Conservation (phyloP, 306 rosid genomes). For the Lathyrus oleraceus region DNA sequence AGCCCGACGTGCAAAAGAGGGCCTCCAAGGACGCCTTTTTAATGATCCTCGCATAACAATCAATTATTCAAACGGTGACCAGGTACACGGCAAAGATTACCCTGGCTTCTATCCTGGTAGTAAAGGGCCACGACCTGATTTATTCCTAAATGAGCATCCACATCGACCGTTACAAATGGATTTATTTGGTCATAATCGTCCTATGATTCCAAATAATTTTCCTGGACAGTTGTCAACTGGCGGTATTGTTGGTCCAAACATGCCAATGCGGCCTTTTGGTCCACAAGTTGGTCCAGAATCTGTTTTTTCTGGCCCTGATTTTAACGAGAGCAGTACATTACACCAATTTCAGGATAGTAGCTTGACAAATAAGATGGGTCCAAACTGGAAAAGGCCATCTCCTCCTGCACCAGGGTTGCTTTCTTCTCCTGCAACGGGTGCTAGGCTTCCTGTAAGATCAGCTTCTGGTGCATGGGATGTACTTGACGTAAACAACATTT, state of each 20-base stretch:
- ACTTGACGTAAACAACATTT: slow-evolving; percentile 69
- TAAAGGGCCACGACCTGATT: slow-evolving; percentile 74
- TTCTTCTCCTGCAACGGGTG: slow-evolving; percentile 66
- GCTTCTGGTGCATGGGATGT: slow-evolving; percentile 75
- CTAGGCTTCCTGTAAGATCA: slow-evolving; percentile 62
- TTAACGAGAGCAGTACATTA: slow-evolving; percentile 53
- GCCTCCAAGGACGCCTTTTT: slow-evolving; percentile 95
- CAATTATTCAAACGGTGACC: slow-evolving; percentile 82
- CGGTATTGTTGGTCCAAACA: slow-evolving; percentile 61
- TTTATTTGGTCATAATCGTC: slow-evolving; percentile 61
- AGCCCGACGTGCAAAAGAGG: slow-evolving; percentile 99
- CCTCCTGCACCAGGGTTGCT: slow-evolving; percentile 74
- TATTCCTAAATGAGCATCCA: slow-evolving; percentile 58
- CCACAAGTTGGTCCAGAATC: slow-evolving; percentile 71
- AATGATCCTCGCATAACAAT: slow-evolving; percentile 92
- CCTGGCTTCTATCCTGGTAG: slow-evolving; percentile 56
- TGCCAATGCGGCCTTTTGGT: slow-evolving; percentile 74
- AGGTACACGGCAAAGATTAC: slow-evolving; percentile 69
- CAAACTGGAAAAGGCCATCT: slow-evolving; percentile 85
- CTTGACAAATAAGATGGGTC: slow-evolving; percentile 65
- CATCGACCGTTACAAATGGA: slow-evolving; percentile 70
- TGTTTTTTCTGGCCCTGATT: slow-evolving; percentile 60
- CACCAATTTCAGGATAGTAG: slow-evolving; percentile 70
- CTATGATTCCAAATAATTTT: slow-evolving; percentile 64
- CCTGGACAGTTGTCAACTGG: slow-evolving; percentile 60